A percentile compares a stretch with the other conserved stretches of the same genome.
Conservation (phyloP, 306 rosid species). For the Styphnolobium japonicum region DNA sequence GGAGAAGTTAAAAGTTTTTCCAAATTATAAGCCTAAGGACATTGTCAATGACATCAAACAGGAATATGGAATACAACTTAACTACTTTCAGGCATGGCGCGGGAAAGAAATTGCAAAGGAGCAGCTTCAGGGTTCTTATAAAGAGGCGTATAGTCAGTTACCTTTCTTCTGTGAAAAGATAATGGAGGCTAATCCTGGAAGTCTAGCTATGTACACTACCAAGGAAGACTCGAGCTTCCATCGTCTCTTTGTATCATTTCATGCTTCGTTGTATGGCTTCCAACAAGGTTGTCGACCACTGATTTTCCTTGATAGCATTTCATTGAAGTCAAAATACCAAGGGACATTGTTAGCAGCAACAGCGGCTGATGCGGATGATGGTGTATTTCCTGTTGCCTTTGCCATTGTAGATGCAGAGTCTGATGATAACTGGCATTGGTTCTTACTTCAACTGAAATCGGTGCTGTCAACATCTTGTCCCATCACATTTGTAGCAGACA, state of each 20-base stretch:
- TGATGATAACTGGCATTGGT: conserved; percentile 95
- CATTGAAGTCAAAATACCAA: conserved; percentile 87
- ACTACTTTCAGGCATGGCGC: conserved; percentile 99
- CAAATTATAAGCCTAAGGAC: conserved; percentile 96
- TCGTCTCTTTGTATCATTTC: conserved; percentile 90
- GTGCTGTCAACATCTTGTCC: conserved; percentile 70
- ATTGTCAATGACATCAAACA: conserved; percentile 90
- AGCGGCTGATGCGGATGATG: conserved; percentile 87
- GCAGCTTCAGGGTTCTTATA: conserved; percentile 98
- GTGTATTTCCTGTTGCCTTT: conserved; percentile 88
- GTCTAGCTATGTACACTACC: conserved; percentile 79
- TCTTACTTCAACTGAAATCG: conserved; percentile 78
- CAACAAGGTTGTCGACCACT: conserved; percentile 97
- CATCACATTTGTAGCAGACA: conserved; percentile 86
- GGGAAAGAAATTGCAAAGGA: conserved; percentile 99
- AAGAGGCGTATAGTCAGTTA: conserved; percentile 85
- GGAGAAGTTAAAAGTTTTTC: conserved; percentile 81
- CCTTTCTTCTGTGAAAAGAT: conserved; percentile 81
- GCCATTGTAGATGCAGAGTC: conserved; percentile 87
- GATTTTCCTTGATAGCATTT: conserved; percentile 81
- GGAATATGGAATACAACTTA: conserved; percentile 92
- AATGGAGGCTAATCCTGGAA: conserved; percentile 94
- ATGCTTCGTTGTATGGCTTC: conserved; percentile 83
- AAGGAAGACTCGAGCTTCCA: conserved; percentile 94
- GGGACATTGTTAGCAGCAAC: conserved; percentile 91